Conservation (phyloP, 495 filamentous ascomycete species). For the Neohortaea acidophila region DNA sequence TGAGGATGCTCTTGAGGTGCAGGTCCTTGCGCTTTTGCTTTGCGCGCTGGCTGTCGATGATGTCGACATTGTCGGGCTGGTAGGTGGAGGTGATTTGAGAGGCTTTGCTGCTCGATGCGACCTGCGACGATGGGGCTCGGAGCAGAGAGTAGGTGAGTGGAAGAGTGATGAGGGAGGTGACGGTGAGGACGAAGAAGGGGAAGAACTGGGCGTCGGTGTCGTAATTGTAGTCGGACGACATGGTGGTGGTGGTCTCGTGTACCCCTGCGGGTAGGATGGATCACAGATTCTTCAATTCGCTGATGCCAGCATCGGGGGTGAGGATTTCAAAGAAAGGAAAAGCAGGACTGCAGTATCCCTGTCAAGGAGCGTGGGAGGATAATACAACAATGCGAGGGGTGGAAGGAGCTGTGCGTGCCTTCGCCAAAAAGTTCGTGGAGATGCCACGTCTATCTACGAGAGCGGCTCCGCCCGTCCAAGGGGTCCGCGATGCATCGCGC, state of each 20-base stretch:
- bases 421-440: background rate
- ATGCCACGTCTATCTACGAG: background rate
- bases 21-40: slow-evolving; percentile 83
- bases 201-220: slow-evolving; percentile 94
- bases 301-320: background rate
- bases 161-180: slow-evolving; percentile 72
- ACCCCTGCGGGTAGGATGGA: background rate
- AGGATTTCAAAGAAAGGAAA: background rate
- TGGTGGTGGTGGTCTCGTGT: slow-evolving; percentile 29
- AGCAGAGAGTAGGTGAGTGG: slow-evolving; percentile 80
- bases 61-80: slow-evolving; percentile 63
- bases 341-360: background rate
- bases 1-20: slow-evolving; percentile 69
- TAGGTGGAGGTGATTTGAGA: slow-evolving; percentile 59
- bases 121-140: slow-evolving; percentile 24
- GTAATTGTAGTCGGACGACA: slow-evolving; percentile 96
- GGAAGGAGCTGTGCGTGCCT: background rate
- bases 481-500: too few species aligned
- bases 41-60: slow-evolving; percentile 70
- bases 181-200: slow-evolving; percentile 92
- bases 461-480: background rate
- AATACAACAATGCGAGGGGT: background rate
- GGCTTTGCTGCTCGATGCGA: slow-evolving; percentile 51
- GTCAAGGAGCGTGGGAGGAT: background rate
- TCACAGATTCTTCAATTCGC: background rate